phyloP scores from a whole-genome alignment of 768 basidiomycete species.

The Tulasnella sp. region DNA sequence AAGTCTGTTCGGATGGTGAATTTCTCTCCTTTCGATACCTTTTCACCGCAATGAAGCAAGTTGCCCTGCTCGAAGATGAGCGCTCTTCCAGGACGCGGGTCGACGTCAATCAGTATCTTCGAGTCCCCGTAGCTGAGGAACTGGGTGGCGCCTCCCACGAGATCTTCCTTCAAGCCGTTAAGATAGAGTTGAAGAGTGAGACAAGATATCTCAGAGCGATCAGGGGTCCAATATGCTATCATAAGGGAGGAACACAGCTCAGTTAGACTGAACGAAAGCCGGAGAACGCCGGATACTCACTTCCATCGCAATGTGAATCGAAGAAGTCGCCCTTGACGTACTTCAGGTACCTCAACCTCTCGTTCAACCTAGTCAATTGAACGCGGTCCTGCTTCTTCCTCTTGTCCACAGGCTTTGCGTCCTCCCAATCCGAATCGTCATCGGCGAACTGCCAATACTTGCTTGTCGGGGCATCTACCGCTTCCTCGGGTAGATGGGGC shows the following conservation, averaged over 20 bases:
- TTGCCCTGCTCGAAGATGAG: conserved; percentile 13
- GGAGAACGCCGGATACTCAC: background rate
- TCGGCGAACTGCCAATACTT: background rate
- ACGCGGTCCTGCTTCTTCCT: background rate
- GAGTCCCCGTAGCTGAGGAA: background rate
- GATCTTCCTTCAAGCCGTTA: conserved; percentile 7
- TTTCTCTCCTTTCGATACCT: conserved; percentile 9
- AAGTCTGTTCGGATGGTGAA: conserved; percentile 12
- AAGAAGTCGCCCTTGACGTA: conserved; percentile 9
- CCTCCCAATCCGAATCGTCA: no score
- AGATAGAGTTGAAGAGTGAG: conserved; percentile 13
- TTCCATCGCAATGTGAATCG: conserved; percentile 3
- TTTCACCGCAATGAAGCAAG: conserved; percentile 8
- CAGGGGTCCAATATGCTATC: background rate
- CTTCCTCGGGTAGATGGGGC: background rate
- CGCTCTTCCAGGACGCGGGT: conserved; percentile 10
- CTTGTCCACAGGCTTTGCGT: background rate
- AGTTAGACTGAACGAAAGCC: no score
- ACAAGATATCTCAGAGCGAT: conserved; percentile 13
- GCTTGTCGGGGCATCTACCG: background rate
- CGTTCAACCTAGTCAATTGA: background rate
- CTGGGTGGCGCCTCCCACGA: conserved; percentile 14
- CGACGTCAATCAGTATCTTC: conserved; percentile 1
- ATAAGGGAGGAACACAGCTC: no score
- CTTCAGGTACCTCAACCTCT: conserved; percentile 10